Base-by-base conservation (phyloP, 805 yeast species). In the Metschnikowia kunwiensis region DNA sequence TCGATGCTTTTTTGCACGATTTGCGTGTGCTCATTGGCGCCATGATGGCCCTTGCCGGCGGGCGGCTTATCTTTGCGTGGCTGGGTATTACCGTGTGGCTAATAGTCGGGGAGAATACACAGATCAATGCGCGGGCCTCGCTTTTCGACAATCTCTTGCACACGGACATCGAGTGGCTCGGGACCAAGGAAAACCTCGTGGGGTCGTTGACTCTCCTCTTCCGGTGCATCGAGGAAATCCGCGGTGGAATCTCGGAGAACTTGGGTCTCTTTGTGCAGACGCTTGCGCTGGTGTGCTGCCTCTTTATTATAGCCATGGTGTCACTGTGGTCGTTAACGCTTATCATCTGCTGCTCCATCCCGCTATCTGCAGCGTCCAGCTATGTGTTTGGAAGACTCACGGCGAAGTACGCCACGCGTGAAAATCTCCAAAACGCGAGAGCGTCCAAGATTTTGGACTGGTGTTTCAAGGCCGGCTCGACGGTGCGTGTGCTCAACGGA, bases 251-350 rank as follows among this genome's bases (percentile, higher is more conserved):
- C 4, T 77, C 91, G 3, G 89, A 83, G 51, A 75, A 80, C 3
- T 53, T 79, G 12, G 87, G 84, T 0, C 48, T 80, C 14, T 51
- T 80, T 1, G 52, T 77, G 9, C 80, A 80, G 45, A 70, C 78
- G 7, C 26, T 68, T 1, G 74, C 78, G 0, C 70, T 87, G 0
- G 61, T 78, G 0, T 35, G 75, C 4, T 76, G 82, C 0, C 59
- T 82, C 8, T 53, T 82, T 1, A 70, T 76, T 1, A 76, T 84
- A 0, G 79, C 96, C 1, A 74, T 93, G 54, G 72, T 74, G 42
- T 80, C 78, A 42, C 85, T 95, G 3, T 91, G 97, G 97, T 72
- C 85, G 3, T 68, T 93, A 8, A 85, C 97, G 0, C 60, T 93
- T 17, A 74, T 93, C 1, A 76, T 83, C n/a, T 51, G 91, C 40